Evolutionary conservation across 805 yeast species (phyloP).

Genomic region (Ogataea philodendri): DNA sequence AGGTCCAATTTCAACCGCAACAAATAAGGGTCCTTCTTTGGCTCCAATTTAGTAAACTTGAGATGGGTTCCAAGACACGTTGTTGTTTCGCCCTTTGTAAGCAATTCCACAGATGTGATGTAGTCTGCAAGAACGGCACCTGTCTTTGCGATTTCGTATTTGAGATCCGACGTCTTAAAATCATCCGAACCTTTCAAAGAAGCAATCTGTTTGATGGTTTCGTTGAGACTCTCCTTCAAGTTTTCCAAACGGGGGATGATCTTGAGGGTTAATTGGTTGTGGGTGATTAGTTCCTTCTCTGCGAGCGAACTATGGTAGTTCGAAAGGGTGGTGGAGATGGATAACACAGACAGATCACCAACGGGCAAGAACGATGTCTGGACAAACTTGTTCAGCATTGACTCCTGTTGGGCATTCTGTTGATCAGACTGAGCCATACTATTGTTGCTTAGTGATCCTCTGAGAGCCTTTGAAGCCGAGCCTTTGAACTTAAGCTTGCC

Average conservation of each 20-base stretch:
- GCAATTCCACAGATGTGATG: constrained; percentile 42
- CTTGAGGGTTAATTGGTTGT: constrained; percentile 47
- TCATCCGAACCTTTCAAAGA: constrained; percentile 49
- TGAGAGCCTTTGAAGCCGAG: constrained; percentile 21
- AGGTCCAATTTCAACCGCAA: constrained; percentile 59
- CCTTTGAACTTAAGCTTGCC: constrained; percentile 31
- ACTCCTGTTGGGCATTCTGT: constrained; percentile 14
- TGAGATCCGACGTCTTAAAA: constrained; percentile 55
- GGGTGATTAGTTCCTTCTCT: constrained; percentile 49
- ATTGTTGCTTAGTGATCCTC: constrained; percentile 23
- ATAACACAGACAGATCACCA: constrained; percentile 38
- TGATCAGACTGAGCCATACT: constrained; percentile 25
- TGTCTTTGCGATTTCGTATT: constrained; percentile 59
- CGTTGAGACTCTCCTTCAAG: constrained; percentile 50
- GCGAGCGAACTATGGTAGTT: constrained; percentile 33
- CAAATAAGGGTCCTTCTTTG: constrained; percentile 57
- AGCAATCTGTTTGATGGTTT: constrained; percentile 53
- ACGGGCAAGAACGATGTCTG: constrained; percentile 45
- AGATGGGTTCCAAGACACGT: constrained; percentile 32
- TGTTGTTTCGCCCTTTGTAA: constrained; percentile 37
- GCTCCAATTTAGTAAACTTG: constrained; percentile 25
- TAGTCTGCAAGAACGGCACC: constrained; percentile 53
- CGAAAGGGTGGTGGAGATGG: constrained; percentile 33
- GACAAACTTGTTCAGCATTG: constrained; percentile 41
- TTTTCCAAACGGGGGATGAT: constrained; percentile 56